phyloP scores from a whole-genome alignment of 805 yeast genomes.

The Candida ascalaphidarum region DNA sequence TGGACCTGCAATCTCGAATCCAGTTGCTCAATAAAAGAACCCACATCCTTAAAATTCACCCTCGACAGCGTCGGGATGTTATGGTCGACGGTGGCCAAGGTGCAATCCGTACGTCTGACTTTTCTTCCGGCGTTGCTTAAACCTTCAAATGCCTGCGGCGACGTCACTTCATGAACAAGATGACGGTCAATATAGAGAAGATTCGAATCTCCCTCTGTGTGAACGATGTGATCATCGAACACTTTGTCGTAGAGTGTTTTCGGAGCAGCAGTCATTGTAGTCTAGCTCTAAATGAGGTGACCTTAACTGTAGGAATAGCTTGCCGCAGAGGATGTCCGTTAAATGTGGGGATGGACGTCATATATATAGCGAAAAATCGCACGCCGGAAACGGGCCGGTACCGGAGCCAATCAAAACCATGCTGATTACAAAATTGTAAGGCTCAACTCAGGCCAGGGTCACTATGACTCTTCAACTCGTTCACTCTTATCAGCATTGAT shows the following conservation, averaged over 20 bases:
- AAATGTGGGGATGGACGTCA: too few species aligned
- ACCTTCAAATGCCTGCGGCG: constrained; percentile 99
- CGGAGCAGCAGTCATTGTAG: too few species aligned
- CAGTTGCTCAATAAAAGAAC: constrained; percentile 76
- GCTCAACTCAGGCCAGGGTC: too few species aligned
- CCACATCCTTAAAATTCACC: constrained; percentile 60
- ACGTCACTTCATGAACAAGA: constrained; percentile 95
- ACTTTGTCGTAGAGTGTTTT: constrained; percentile 90
- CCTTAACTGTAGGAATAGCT: too few species aligned
- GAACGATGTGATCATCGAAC: constrained; percentile 89
- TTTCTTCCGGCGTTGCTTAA: constrained; percentile 76
- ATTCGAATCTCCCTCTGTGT: constrained; percentile 79
- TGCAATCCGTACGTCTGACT: constrained; percentile 89
- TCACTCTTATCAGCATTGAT: too few species aligned
- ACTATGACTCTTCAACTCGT: too few species aligned
- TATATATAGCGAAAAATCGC: too few species aligned
- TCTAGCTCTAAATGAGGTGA: too few species aligned
- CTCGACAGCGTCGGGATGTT: constrained; percentile 95
- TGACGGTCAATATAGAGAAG: constrained; percentile 93
- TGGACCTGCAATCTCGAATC: constrained; percentile 90
- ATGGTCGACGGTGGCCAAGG: constrained; percentile 93
- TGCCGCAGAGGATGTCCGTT: too few species aligned
- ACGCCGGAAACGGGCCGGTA: too few species aligned
- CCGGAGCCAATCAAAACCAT: too few species aligned
- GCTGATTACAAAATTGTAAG: too few species aligned